These are phyloP conservation scores for Candolleomyces efflorescens DNA, from an alignment of 768 basidiomycete species.

Conservation along the genomic window DNA sequence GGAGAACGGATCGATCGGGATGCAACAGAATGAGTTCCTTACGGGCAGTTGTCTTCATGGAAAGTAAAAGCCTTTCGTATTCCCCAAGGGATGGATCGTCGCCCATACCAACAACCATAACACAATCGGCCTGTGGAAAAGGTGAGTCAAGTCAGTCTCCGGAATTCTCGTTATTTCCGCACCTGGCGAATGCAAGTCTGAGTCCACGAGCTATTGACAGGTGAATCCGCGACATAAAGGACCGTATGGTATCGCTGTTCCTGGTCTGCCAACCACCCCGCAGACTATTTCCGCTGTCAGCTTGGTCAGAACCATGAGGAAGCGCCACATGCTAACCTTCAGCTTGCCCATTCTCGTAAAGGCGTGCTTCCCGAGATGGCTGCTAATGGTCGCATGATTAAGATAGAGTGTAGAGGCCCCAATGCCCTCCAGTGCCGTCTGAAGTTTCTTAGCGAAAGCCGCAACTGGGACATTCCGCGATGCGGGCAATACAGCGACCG, in stretches of 20 bases:
- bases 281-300: slow-evolving; percentile 26
- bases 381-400: slow-evolving; percentile 90
- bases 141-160: background rate
- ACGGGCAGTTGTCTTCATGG: slow-evolving; percentile 97
- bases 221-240: slow-evolving; percentile 93
- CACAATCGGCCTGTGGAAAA: slow-evolving; percentile 71
- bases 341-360: slow-evolving; percentile 97
- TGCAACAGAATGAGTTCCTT: slow-evolving; percentile 96
- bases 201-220: slow-evolving; percentile 95
- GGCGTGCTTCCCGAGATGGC: slow-evolving; percentile 89
- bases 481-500: slow-evolving; percentile 87
- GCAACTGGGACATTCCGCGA: slow-evolving; percentile 87
- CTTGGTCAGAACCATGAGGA: background rate
- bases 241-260: slow-evolving; percentile 93
- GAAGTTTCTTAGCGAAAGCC: slow-evolving; percentile 85
- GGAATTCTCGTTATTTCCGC: background rate
- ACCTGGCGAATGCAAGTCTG: slow-evolving; percentile 97
- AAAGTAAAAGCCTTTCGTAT: slow-evolving; percentile 88
- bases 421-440: slow-evolving; percentile 82
- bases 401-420: slow-evolving; percentile 93
- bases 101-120: slow-evolving; percentile 92
- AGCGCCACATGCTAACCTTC: slow-evolving; percentile 63
- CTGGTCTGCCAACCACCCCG: slow-evolving; percentile 90
- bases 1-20: slow-evolving; percentile 80
- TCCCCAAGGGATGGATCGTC: slow-evolving; percentile 90